A percentile compares a stretch with the other conserved stretches of the same genome.
These are phyloP conservation scores for Neurospora sp. DNA, from an alignment of 495 filamentous ascomycete species.

Conservation along the genomic window DNA sequence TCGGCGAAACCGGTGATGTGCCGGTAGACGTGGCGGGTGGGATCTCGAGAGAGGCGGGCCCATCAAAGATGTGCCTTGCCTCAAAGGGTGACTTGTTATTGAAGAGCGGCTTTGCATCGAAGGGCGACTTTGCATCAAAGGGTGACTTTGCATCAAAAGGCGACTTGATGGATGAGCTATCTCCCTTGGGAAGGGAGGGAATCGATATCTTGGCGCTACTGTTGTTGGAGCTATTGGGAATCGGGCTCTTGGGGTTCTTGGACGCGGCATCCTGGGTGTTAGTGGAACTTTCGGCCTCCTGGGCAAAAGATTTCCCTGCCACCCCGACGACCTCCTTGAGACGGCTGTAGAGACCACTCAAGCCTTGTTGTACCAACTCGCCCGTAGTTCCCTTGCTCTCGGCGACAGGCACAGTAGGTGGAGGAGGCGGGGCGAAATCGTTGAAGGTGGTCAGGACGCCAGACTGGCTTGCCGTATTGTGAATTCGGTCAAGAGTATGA, in stretches of 20 bases:
- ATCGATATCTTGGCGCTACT: constrained; percentile 28
- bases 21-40: not conserved
- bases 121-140: not conserved
- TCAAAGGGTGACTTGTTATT: not conserved
- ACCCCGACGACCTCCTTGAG: constrained; percentile 67
- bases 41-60: not conserved
- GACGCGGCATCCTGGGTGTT: constrained; percentile 23
- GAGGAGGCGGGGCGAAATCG: constrained; percentile 54
- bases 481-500: constrained; percentile 72
- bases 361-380: constrained; percentile 66
- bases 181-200: constrained; percentile 21
- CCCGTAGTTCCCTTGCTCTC: constrained; percentile 60
- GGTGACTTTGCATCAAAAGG: constrained; percentile 13
- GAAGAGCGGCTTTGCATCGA: not conserved
- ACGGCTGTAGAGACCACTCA: constrained; percentile 78
- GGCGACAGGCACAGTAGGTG: constrained; percentile 36
- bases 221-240: constrained; percentile 19
- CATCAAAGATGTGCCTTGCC: not conserved
- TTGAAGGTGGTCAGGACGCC: constrained; percentile 79
- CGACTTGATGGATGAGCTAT: constrained; percentile 26
- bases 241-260: constrained; percentile 18
- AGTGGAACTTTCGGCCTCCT: constrained; percentile 24
- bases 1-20: not conserved
- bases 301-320: constrained; percentile 47
- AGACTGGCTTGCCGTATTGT: constrained; percentile 69